Evolutionary conservation across 768 basidiomycete genomes (phyloP), one percentile per base, ranked within the genome.

Genomic region (Phylloporus scabripes): DNA sequence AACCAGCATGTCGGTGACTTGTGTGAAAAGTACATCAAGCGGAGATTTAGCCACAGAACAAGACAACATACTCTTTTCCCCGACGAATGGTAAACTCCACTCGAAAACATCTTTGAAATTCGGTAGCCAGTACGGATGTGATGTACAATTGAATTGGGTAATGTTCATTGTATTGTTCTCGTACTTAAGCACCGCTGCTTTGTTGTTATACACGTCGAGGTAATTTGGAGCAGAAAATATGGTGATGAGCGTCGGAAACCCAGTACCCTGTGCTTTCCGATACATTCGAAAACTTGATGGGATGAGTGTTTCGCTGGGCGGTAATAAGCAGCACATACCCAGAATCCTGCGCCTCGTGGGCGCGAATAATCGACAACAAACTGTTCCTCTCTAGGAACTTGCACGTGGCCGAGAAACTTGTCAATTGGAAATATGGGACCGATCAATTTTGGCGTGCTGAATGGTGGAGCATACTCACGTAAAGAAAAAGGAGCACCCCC

Each of bases 81-180:
- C 94, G 5, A 98, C 93, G 64, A 98, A 98, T 0, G 95, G 95
- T 49, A 98, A 66, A 76, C 87, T 91, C 95, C 94, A 98, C 10
- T 93, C 95, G 64, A 98, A 98, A 26, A 92, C 93, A 62, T 98
- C 91, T 81, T 94, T 94, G 60, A 96, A 96, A 71, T 96, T 96
- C 0, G 94, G 94, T 26, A 98, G 66, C 92, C 92, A 94, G 67
- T 91, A 96, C 4, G 90, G 90, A 60, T 93, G 90, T n/a, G 85
- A 76, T 28, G 73, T 80, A 44, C 76, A 78, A 62, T 85, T 85
- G 60, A 87, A 93, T 64, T 92, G 90, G 49, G 92, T 78, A 51
- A 97, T 95, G 45, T 92, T 96, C 73, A 96, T 93, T 48, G 89
- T 93, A 71, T 92, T 94, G 68, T 92, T 92, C 58, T 87, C 91